A percentile compares a stretch with the other conserved stretches of the same genome.
Conservation (phyloP, 1,284 basidiomycete species). For the Apiotrichum montevideense region DNA sequence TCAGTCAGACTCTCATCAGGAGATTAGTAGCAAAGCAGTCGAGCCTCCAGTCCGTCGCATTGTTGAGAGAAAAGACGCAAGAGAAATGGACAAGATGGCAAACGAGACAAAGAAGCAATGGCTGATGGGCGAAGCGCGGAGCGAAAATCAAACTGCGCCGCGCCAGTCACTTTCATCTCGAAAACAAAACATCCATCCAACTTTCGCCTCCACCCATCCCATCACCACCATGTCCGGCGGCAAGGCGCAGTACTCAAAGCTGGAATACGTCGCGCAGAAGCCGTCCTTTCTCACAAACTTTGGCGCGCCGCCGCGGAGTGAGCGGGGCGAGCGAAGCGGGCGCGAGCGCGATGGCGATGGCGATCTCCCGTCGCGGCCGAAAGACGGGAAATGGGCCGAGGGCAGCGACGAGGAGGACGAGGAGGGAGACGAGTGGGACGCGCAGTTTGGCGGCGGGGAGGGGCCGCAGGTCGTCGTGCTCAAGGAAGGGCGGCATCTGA, state of each 20-base stretch:
- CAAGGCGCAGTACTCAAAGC: conserved; percentile 22
- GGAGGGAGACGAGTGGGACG: conserved; percentile 65
- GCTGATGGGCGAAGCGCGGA: too few species aligned
- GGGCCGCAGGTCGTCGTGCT: conserved; percentile 78
- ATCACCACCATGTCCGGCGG: conserved; percentile 1
- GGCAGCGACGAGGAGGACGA: conserved; percentile 34
- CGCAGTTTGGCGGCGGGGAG: conserved; percentile 69
- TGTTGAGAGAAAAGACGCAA: too few species aligned
- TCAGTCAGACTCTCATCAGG: too few species aligned
- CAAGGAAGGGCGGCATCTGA: conserved; percentile 74
- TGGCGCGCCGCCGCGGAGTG: conserved; percentile 14
- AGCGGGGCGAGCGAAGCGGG: conserved; percentile 1
- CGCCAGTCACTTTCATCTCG: too few species aligned
- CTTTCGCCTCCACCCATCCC: too few species aligned
- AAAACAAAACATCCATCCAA: too few species aligned
- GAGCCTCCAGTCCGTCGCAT: too few species aligned
- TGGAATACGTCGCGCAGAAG: conserved; percentile 37
- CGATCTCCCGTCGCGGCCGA: conserved; percentile 32
- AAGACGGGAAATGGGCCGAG: conserved; percentile 36
- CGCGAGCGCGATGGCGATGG: conserved; percentile 11
- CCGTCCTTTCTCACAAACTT: conserved; percentile 41
- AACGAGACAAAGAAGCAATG: too few species aligned
- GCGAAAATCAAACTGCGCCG: too few species aligned
- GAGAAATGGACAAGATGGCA: too few species aligned
- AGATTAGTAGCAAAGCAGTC: too few species aligned